Conservation (phyloP, 768 basidiomycete species). For the Royoungia palumana region DNA sequence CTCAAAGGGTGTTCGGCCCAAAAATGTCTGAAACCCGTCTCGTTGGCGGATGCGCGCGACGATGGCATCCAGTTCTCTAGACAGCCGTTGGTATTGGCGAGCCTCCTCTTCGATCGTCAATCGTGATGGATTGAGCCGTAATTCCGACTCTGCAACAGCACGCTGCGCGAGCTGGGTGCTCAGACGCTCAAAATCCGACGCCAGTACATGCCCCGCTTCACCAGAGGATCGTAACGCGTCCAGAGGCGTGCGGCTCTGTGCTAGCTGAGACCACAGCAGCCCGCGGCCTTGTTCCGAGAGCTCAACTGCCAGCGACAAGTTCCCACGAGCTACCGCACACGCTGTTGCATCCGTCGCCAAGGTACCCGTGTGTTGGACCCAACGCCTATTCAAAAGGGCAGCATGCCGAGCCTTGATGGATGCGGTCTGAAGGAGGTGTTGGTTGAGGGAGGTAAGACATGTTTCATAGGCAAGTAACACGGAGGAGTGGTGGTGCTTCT, state of each 20-base stretch:
- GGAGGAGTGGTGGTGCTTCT: slow-evolving; percentile 12
- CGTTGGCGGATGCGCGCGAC: slow-evolving; percentile 21
- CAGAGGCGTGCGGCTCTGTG: slow-evolving; percentile 25
- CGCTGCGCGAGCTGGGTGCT: slow-evolving; percentile 12
- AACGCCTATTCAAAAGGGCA: slow-evolving; percentile 5
- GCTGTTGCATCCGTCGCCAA: slow-evolving; percentile 25
- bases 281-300: slow-evolving; percentile 34
- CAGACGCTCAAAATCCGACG: slow-evolving; percentile 24
- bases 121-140: background rate
- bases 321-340: slow-evolving; percentile 22
- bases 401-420: slow-evolving; percentile 17
- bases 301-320: slow-evolving; percentile 29
- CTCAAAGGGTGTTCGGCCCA: slow-evolving; percentile 22
- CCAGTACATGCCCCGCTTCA: slow-evolving; percentile 16
- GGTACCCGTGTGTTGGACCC: background rate
- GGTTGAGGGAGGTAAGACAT: slow-evolving; percentile 15
- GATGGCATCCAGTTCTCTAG: slow-evolving; percentile 17
- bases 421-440: slow-evolving; percentile 15
- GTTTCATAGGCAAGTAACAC: slow-evolving; percentile 22
- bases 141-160: background rate
- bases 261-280: slow-evolving; percentile 30
- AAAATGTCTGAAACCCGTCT: slow-evolving; percentile 31
- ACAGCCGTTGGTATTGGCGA: slow-evolving; percentile 14
- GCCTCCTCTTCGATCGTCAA: slow-evolving; percentile 11
- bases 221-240: slow-evolving; percentile 19